Evolutionary conservation across 441 rosid genomes (phyloP).

Genomic region (Adansonia madagascariensis): DNA sequence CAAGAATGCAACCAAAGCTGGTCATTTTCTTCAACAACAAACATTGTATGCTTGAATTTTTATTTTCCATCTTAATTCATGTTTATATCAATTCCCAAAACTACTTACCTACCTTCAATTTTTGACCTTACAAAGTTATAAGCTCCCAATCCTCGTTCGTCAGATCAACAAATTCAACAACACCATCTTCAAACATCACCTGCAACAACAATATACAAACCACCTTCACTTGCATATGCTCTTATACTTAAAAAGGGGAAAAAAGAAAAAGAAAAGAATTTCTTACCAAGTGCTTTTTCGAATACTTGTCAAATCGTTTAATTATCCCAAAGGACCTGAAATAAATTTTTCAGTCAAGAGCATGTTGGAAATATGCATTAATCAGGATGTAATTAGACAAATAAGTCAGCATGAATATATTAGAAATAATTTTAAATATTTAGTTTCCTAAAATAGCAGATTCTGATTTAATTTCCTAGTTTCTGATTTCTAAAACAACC

Average conservation of each 20-base stretch:
- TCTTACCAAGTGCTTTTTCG: conserved; percentile 69
- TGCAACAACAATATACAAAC: conserved; percentile 30
- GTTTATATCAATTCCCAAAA: background rate
- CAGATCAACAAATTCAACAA: conserved; percentile 62
- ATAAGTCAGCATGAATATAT: no score
- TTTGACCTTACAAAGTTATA: conserved; percentile 38
- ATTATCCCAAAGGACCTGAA: conserved; percentile 73
- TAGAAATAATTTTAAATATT: background rate
- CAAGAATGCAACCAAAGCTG: background rate
- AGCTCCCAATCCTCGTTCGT: conserved; percentile 71
- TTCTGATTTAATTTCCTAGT: background rate
- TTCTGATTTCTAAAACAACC: background rate
- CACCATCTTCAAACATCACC: conserved; percentile 81
- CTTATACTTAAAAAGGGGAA: background rate
- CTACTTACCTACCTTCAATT: conserved; percentile 5
- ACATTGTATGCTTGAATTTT: background rate
- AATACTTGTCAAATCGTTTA: conserved; percentile 56
- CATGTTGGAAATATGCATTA: no score
- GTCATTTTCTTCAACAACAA: background rate
- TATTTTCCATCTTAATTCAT: background rate
- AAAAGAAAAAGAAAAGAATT: background rate
- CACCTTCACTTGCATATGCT: conserved; percentile 1
- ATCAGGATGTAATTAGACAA: no score
- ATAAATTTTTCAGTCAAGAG: background rate
- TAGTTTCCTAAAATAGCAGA: background rate